Percentiles rank a stretch among this genome's conserved stretches.
Evolutionary conservation across 2,329 filamentous ascomycete genomes (phyloP).

Genomic region (Beauveria brongniartii): DNA sequence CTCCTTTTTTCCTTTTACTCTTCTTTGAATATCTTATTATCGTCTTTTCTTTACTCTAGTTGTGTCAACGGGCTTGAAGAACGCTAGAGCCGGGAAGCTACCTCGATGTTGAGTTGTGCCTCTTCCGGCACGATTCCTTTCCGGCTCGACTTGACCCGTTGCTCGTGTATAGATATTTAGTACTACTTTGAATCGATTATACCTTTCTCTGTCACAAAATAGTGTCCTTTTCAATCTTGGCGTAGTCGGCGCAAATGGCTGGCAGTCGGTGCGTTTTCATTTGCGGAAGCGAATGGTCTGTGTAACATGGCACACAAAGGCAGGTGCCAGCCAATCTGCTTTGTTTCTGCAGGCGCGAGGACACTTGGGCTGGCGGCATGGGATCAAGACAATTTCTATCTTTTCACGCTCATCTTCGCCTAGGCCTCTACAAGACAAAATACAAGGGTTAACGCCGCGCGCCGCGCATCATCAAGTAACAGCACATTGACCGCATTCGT

Average conservation of each 20-base stretch:
- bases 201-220: constrained; percentile 16
- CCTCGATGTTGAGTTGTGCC: not conserved
- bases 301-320: not conserved
- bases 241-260: not conserved
- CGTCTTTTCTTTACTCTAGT: constrained; percentile 12
- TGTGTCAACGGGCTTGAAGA: constrained; percentile 9
- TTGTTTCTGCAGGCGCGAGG: not conserved
- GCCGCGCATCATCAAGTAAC: not conserved
- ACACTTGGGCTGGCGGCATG: not conserved
- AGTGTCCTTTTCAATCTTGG: not conserved
- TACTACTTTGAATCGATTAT: constrained; percentile 24
- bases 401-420: not conserved
- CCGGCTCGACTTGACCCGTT: constrained; percentile 22
- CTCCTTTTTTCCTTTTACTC: constrained; percentile 42
- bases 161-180: constrained; percentile 29
- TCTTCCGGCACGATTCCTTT: constrained; percentile 2
- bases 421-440: not conserved
- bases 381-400: not conserved
- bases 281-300: not conserved
- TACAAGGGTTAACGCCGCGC: not conserved
- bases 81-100: not conserved
- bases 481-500: not conserved
- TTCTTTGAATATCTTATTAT: constrained; percentile 46
- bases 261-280: not conserved
- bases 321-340: not conserved